Conservation (phyloP, 192 early-diverging fungal genomes). For the Podila verticillata region DNA sequence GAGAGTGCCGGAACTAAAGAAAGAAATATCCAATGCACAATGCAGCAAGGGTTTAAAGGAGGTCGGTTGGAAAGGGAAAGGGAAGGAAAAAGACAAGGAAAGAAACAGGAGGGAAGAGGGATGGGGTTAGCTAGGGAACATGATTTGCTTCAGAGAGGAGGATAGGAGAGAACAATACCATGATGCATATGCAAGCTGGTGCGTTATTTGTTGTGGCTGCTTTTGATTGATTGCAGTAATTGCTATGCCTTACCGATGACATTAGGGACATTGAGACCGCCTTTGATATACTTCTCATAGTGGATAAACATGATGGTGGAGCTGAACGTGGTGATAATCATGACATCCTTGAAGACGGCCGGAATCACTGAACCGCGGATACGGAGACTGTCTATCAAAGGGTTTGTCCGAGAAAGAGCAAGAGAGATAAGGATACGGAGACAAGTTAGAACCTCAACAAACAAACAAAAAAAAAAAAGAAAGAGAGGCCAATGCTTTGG, state of each 20-base stretch:
- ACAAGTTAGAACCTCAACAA: too few species aligned
- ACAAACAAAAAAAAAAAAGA: too few species aligned
- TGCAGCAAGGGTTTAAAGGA: background rate
- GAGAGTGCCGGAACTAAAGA: conserved; percentile 42
- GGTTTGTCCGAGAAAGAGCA: background rate
- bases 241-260: conserved; percentile 35
- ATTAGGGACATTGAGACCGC: conserved; percentile 8
- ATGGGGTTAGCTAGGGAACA: too few species aligned
- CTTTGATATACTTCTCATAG: background rate
- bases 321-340: conserved; percentile 24
- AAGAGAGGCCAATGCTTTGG: too few species aligned
- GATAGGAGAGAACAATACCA: too few species aligned
- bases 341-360: conserved; percentile 25
- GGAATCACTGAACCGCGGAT: conserved; percentile 46
- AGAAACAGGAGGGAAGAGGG: background rate
- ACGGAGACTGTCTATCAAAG: conserved; percentile 32
- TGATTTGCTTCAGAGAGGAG: too few species aligned
- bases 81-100: background rate
- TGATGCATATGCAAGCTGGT: background rate
- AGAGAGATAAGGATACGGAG: too few species aligned
- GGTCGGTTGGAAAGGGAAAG: background rate
- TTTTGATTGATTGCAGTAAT: background rate
- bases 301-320: conserved; percentile 17
- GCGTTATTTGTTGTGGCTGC: background rate
- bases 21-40: background rate